Evolutionary conservation across 176 grass and related monocot genomes (phyloP).

Genomic region (Cymbopogon citratus): DNA sequence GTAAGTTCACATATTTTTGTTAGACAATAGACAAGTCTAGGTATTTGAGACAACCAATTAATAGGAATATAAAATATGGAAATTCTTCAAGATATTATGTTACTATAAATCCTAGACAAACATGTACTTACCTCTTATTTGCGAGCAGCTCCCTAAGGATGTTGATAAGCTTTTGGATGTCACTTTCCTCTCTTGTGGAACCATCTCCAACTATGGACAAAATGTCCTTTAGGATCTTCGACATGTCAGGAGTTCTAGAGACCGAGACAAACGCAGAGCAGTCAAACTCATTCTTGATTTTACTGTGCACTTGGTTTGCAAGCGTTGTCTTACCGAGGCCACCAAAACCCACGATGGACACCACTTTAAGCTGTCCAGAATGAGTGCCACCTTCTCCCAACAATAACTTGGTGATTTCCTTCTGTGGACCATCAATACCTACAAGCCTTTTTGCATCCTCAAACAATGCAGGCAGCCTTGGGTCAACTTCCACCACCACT

Average conservation of each 20-base stretch:
- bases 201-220: not conserved
- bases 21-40: too few relatives aligned
- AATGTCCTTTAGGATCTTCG: not conserved
- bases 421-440: not conserved
- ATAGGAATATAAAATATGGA: too few relatives aligned
- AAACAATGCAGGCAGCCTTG: not conserved
- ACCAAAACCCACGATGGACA: not conserved
- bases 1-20: too few relatives aligned
- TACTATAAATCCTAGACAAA: too few relatives aligned
- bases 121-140: not conserved
- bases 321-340: slow-evolving; percentile 18
- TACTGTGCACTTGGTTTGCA: not conserved
- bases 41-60: too few relatives aligned
- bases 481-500: not conserved
- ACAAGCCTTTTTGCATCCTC: not conserved
- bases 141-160: not conserved
- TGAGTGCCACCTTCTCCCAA: not conserved
- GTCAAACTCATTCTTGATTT: not conserved
- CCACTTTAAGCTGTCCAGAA: not conserved
- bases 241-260: not conserved
- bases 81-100: too few relatives aligned
- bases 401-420: not conserved
- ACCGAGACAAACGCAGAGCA: not conserved
- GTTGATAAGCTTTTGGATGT: not conserved
- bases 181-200: not conserved